Conservation (phyloP, 2,329 filamentous ascomycete genomes). For the Stagonosporopsis rhizophila region DNA sequence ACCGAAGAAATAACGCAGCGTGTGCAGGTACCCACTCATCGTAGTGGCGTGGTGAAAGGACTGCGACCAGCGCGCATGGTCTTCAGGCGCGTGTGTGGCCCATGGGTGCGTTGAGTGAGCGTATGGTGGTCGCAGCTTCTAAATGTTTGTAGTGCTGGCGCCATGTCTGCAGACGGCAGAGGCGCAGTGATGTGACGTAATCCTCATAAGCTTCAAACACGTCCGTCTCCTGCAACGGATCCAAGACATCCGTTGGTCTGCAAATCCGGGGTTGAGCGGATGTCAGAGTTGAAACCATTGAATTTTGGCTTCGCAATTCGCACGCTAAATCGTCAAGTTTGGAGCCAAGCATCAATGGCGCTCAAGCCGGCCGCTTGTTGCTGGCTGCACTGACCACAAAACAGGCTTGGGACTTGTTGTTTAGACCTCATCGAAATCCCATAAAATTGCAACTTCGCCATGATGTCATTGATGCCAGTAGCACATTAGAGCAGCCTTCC, state of each 20-base stretch:
- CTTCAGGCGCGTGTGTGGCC: conserved; percentile 1
- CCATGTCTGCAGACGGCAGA: conserved; percentile 10
- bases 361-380: not conserved
- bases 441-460: not conserved
- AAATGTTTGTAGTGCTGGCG: conserved; percentile 10
- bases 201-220: not conserved
- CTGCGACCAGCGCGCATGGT: conserved; percentile 4
- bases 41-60: conserved; percentile 13
- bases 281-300: conserved; percentile 7
- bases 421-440: not conserved
- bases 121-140: conserved; percentile 15
- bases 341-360: conserved; percentile 10
- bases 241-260: not conserved
- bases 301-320: conserved; percentile 3
- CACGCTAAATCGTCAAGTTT: conserved; percentile 9
- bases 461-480: not conserved
- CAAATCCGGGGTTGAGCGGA: conserved; percentile 12
- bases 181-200: conserved; percentile 11
- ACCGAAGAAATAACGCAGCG: conserved; percentile 46
- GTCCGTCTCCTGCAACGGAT: not conserved
- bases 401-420: not conserved
- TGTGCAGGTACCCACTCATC: conserved; percentile 43
- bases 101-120: not conserved
- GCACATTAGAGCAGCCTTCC: not conserved
- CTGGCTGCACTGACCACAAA: not conserved